Percentiles rank a stretch among this genome's conserved stretches.
Conservation (phyloP, 2,329 filamentous ascomycete species). For the Domatiomyces globalis region DNA sequence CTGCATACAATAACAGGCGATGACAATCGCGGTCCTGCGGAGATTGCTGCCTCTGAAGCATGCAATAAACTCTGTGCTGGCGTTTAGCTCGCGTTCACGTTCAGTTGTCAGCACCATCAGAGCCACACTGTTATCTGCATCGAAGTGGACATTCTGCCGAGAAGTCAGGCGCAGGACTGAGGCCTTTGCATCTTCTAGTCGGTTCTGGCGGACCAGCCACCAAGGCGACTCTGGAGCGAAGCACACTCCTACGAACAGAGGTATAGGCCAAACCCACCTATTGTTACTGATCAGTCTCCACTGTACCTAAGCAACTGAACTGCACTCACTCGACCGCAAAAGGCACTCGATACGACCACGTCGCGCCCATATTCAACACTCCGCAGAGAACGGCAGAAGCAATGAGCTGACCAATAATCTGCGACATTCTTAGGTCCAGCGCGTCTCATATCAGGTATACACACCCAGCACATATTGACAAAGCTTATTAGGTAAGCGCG, state of each 20-base stretch:
- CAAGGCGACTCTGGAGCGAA: conserved; percentile 34
- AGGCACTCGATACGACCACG: conserved; percentile 18
- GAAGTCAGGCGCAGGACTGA: conserved; percentile 31
- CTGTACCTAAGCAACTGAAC: too few relatives aligned
- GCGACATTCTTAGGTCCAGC: conserved; percentile 28
- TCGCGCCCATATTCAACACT: conserved; percentile 1
- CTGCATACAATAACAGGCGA: conserved; percentile 22
- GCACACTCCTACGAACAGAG: conserved; percentile 17
- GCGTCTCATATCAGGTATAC: too few relatives aligned
- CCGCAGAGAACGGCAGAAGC: conserved; percentile 17
- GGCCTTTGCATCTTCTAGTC: conserved; percentile 32
- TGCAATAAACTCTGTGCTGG: conserved; percentile 18
- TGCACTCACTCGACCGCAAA: conserved; percentile 14
- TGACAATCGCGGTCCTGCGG: conserved; percentile 27
- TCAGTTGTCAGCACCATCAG: conserved; percentile 14
- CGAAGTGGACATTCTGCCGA: conserved; percentile 13
- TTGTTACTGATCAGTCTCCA: too few relatives aligned
- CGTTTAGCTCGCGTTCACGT: conserved; percentile 8
- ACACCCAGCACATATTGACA: conserved; percentile 47
- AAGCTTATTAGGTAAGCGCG: conserved; percentile 45
- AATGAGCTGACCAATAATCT: conserved; percentile 29
- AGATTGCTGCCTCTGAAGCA: conserved; percentile 22
- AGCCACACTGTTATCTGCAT: conserved; percentile 16
- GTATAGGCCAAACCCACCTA: conserved; percentile 16
- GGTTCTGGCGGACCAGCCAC: conserved; percentile 36